Evolutionary conservation across 202 grass and related monocot genomes (phyloP).

Genomic region (Panicum virgatum): DNA sequence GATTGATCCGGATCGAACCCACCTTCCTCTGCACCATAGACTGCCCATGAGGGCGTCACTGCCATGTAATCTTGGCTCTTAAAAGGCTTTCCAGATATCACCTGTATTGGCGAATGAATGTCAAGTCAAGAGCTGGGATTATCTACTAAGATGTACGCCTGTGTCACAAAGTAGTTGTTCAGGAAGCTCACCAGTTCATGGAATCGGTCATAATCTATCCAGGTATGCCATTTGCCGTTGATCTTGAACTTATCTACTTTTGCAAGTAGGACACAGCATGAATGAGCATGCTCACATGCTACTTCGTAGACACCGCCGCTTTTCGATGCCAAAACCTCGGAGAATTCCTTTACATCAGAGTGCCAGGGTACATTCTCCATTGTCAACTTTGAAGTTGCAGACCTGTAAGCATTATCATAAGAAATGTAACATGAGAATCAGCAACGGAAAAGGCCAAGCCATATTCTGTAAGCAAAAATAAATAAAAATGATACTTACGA

Average conservation of each 20-base stretch:
- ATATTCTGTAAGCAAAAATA: background rate
- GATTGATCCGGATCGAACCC: conserved; percentile 95
- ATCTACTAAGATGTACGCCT: background rate
- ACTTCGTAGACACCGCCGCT: conserved; percentile 78
- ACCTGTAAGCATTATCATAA: conserved; percentile 46
- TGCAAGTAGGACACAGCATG: conserved; percentile 88
- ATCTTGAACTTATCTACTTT: conserved; percentile 91
- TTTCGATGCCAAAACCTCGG: conserved; percentile 83
- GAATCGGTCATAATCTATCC: conserved; percentile 94
- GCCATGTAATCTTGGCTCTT: conserved; percentile 82
- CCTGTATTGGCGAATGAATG: conserved; percentile 55
- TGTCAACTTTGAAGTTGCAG: conserved; percentile 93
- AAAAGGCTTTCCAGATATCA: conserved; percentile 76
- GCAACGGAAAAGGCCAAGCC: background rate
- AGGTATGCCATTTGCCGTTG: conserved; percentile 88
- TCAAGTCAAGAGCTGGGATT: conserved; percentile 23
- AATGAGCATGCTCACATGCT: conserved; percentile 94
- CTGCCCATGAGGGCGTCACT: conserved; percentile 78
- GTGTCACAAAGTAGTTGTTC: background rate
- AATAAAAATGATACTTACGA: conserved; percentile 61
- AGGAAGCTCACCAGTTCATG: conserved; percentile 80
- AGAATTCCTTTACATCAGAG: conserved; percentile 88
- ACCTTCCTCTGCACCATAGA: conserved; percentile 84
- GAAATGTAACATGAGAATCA: conserved; percentile 1
- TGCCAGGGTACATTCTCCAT: conserved; percentile 99